Percentiles rank a stretch among this genome's conserved stretches.
Evolutionary conservation across 2,329 filamentous ascomycete species (phyloP).

Genomic region (Diplodia sapinea): DNA sequence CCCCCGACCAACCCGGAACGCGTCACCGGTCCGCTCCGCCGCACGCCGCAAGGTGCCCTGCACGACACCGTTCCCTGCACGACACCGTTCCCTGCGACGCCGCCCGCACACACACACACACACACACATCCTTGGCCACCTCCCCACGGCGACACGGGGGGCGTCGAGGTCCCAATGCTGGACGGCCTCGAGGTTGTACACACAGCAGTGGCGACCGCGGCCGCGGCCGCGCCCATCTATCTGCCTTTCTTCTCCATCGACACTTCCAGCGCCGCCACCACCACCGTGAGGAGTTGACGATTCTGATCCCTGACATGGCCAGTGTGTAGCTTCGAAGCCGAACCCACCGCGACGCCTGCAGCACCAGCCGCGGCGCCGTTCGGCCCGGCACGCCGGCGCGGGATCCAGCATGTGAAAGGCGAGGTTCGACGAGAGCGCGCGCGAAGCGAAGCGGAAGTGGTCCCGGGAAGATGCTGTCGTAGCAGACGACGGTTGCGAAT

Average conservation of each 20-base stretch:
- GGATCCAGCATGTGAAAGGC: constrained; percentile 13
- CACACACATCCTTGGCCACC: not conserved
- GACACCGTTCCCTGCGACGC: not conserved
- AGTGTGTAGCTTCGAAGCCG: not conserved
- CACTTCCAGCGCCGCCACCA: not conserved
- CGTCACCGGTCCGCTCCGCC: not conserved
- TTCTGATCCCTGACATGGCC: not conserved
- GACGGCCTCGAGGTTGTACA: constrained; percentile 1
- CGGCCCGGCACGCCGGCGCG: not conserved
- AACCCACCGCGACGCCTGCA: not conserved
- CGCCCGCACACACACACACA: too few species aligned
- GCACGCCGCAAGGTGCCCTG: not conserved
- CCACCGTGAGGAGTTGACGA: too few species aligned
- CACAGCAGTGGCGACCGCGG: not conserved
- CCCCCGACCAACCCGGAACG: not conserved
- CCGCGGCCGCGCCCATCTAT: not conserved
- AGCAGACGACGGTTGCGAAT: not conserved
- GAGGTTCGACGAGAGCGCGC: not conserved
- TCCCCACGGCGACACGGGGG: not conserved
- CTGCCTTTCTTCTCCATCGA: too few species aligned
- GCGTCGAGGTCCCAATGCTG: constrained; percentile 5
- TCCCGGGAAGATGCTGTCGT: not conserved
- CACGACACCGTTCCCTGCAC: not conserved
- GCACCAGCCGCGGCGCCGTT: too few species aligned
- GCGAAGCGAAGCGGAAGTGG: not conserved